A percentile compares a stretch with the other conserved stretches of the same genome.
Conservation (phyloP, 2,329 filamentous ascomycete genomes). For the Ophiostoma fasciatum region DNA sequence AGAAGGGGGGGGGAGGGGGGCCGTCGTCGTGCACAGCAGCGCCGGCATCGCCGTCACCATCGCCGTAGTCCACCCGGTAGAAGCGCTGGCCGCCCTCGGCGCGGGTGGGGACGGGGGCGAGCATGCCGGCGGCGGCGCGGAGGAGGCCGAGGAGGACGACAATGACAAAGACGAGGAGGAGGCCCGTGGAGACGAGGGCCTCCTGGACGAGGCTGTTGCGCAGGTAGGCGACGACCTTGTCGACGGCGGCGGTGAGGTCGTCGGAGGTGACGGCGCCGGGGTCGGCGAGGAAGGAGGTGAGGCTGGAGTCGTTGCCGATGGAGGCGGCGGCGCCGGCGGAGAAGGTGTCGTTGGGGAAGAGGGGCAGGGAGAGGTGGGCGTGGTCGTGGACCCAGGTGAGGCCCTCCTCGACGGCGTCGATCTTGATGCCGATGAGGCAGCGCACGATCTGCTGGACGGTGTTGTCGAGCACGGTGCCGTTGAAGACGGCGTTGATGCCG, state of each 20-base stretch:
- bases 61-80: slow-evolving; percentile 2
- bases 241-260: slow-evolving; percentile 64
- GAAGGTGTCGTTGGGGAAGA: slow-evolving; percentile 67
- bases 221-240: slow-evolving; percentile 53
- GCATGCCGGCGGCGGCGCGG: slow-evolving; percentile 48
- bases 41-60: background rate
- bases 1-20: slow-evolving; percentile 1
- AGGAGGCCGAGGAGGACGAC: slow-evolving; percentile 60
- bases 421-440: slow-evolving; percentile 79
- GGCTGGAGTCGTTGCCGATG: slow-evolving; percentile 40
- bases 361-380: slow-evolving; percentile 67
- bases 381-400: slow-evolving; percentile 90
- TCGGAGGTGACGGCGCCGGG: slow-evolving; percentile 61
- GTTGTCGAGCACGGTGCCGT: slow-evolving; percentile 63
- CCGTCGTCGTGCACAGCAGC: too few relatives aligned
- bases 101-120: slow-evolving; percentile 41
- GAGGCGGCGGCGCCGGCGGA: slow-evolving; percentile 57
- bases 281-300: slow-evolving; percentile 61
- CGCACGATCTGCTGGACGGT: slow-evolving; percentile 68
- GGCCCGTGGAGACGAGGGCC: slow-evolving; percentile 59
- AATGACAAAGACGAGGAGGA: slow-evolving; percentile 65
- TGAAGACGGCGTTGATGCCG: slow-evolving; percentile 64
- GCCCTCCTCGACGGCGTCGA: slow-evolving; percentile 69
- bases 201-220: slow-evolving; percentile 56
- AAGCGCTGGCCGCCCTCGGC: slow-evolving; percentile 40